A percentile compares a stretch with the other conserved stretches of the same genome.
Evolutionary conservation across 148 eudicot species (phyloP).

Genomic region (Rhododendron griersonianum): DNA sequence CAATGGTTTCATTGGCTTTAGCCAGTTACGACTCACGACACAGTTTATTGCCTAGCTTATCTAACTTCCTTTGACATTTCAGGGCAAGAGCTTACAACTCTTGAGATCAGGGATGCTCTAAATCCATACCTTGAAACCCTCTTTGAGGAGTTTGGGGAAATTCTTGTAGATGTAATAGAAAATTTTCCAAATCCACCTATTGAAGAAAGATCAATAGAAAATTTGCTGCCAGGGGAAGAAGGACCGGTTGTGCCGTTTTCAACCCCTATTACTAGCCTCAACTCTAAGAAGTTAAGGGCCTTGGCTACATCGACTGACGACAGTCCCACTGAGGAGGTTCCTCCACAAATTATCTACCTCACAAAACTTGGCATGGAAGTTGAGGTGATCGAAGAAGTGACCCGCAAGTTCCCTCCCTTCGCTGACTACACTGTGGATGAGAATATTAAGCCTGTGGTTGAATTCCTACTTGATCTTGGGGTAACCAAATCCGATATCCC

Average conservation of each 20-base stretch:
- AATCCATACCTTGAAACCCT: constrained; percentile 68
- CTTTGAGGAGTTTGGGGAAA: constrained; percentile 48
- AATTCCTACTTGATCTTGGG: constrained; percentile 79
- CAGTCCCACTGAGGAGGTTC: constrained; percentile 48
- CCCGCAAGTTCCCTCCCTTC: constrained; percentile 72
- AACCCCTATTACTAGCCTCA: constrained; percentile 22
- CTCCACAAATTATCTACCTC: constrained; percentile 60
- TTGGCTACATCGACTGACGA: constrained; percentile 56
- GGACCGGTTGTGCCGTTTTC: constrained; percentile 25
- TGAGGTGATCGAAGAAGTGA: constrained; percentile 52
- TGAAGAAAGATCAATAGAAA: constrained; percentile 33
- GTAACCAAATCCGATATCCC: constrained; percentile 68
- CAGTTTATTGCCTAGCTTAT: background rate
- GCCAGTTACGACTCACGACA: background rate
- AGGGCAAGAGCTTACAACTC: constrained; percentile 88
- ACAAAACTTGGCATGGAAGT: constrained; percentile 76
- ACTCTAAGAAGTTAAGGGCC: constrained; percentile 50
- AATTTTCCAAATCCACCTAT: constrained; percentile 56
- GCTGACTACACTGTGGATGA: constrained; percentile 85
- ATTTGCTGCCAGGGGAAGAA: constrained; percentile 29
- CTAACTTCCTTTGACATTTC: constrained; percentile 13
- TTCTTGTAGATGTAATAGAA: constrained; percentile 56
- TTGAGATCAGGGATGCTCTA: constrained; percentile 82
- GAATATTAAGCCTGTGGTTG: constrained; percentile 71
- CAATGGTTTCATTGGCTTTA: background rate